Evolutionary conservation across 192 early-diverging fungal species (phyloP), one percentile per base, ranked within the genome.

Genomic region (Coemansia sp.): DNA sequence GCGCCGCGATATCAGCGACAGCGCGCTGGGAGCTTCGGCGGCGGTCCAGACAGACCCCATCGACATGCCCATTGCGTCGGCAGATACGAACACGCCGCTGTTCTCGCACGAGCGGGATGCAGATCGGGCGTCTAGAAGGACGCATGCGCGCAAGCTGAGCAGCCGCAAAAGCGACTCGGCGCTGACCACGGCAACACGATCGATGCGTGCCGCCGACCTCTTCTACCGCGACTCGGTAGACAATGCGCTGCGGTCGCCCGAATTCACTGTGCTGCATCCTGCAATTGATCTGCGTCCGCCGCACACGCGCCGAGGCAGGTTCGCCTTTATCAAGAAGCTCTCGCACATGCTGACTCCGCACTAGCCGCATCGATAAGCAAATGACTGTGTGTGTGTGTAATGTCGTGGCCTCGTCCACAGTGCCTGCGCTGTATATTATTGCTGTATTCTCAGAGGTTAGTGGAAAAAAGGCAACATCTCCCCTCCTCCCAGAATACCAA

Each of bases 101-200:
- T 46, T 42, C 7, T 35, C 54, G 1, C 54, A 23, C 32, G 62
- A 56, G 16, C 54, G 36, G 24, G 53, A 42, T 9, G 32, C 13
- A 18, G 30, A 23, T 16, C 28, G 20, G 11, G 28, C 50, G 27
- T 48, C 61, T 5, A 55, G 62, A 36, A 55, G 47, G 53, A 56
- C 61, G 34, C 75, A 68, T 16, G 60, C 58, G 62, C 69, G 75
- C 58, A 71, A 67, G 49, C 60, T 79, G 49, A 79, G 71, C 61
- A 73, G 64, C 58, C 60, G 76, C 22, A 72, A 72, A 30, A 79
- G 76, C 60, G 76, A 79, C 67, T 70, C 71, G 35, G 76, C 76
- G 23, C 64, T 79, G 54, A 79, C 76, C 11, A 73, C 71, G 3
- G 70, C 70, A 1, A 70, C 71, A 1, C 42, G 76, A 27, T 79